A percentile compares a stretch with the other conserved stretches of the same genome.
Conservation (phyloP, 2,329 filamentous ascomycete species). For the Nectriaceae sp. region DNA sequence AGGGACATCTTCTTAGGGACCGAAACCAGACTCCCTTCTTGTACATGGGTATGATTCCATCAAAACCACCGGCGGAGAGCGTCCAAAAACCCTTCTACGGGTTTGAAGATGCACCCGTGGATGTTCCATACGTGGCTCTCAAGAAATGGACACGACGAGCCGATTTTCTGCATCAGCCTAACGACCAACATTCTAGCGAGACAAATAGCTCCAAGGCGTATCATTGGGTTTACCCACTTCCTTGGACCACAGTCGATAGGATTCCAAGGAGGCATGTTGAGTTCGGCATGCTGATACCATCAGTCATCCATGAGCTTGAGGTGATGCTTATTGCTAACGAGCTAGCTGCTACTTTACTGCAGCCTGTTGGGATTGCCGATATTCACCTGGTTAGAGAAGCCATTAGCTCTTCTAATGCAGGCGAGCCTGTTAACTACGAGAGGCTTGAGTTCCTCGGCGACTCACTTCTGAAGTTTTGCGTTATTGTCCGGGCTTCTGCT, state of each 20-base stretch:
- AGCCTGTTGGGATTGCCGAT: slow-evolving; percentile 51
- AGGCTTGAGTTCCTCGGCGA: slow-evolving; percentile 87
- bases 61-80: slow-evolving; percentile 44
- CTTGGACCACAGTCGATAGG: slow-evolving; percentile 51
- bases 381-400: slow-evolving; percentile 64
- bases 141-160: slow-evolving; percentile 53
- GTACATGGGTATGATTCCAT: slow-evolving; percentile 42
- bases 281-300: slow-evolving; percentile 68
- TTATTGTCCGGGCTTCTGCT: slow-evolving; percentile 64
- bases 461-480: slow-evolving; percentile 74
- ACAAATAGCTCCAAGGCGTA: slow-evolving; percentile 44
- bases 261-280: slow-evolving; percentile 46
- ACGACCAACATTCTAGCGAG: slow-evolving; percentile 6
- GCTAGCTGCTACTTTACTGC: slow-evolving; percentile 46
- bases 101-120: slow-evolving; percentile 41
- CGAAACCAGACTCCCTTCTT: slow-evolving; percentile 37
- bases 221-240: slow-evolving; percentile 45
- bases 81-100: slow-evolving; percentile 40
- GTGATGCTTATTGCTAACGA: slow-evolving; percentile 62
- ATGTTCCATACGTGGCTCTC: slow-evolving; percentile 53
- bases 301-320: slow-evolving; percentile 71
- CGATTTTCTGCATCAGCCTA: slow-evolving; percentile 57
- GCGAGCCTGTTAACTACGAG: slow-evolving; percentile 71
- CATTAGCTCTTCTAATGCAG: slow-evolving; percentile 65
- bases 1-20: slow-evolving; percentile 44